A percentile compares a stretch with the other conserved stretches of the same genome.
These are phyloP conservation scores for Aristolochia contorta DNA, from an alignment of 164 flowering plant genomes.

Conservation along the genomic window DNA sequence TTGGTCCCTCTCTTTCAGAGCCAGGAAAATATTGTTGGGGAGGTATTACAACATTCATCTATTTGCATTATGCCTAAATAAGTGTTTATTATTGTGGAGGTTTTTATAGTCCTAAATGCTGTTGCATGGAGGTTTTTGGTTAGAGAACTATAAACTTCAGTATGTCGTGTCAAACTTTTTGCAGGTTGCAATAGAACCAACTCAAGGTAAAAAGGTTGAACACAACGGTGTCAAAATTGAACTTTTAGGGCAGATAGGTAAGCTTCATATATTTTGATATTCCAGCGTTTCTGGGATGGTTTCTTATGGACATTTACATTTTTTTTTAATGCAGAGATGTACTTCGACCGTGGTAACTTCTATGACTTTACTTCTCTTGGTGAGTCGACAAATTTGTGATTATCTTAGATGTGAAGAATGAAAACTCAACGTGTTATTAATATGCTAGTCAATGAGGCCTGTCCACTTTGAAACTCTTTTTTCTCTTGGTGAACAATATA, in stretches of 20 bases:
- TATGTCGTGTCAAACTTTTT: not conserved
- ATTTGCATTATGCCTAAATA: not conserved
- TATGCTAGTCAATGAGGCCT: no score
- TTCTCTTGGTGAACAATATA: no score
- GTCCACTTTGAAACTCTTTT: no score
- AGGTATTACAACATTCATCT: constrained; percentile 29
- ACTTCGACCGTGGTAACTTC: constrained; percentile 82
- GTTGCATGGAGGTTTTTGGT: no score
- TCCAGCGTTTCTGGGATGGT: not conserved
- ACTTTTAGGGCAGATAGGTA: constrained; percentile 95
- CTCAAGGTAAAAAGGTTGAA: constrained; percentile 93
- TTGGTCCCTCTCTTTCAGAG: constrained; percentile 78
- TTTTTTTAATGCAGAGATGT: constrained; percentile 60
- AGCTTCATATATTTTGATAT: constrained; percentile 2
- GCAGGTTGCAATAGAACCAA: constrained; percentile 80
- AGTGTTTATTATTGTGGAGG: not conserved
- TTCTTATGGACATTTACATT: not conserved
- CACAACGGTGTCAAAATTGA: constrained; percentile 96
- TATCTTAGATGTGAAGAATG: no score
- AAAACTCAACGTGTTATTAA: no score
- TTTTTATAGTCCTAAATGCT: not conserved
- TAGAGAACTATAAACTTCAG: not conserved
- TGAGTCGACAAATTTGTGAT: constrained; percentile 24
- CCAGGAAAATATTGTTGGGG: constrained; percentile 86
- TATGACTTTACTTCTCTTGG: constrained; percentile 98